Conservation (phyloP, 257 asterid species). For the Nicotiana paniculata region DNA sequence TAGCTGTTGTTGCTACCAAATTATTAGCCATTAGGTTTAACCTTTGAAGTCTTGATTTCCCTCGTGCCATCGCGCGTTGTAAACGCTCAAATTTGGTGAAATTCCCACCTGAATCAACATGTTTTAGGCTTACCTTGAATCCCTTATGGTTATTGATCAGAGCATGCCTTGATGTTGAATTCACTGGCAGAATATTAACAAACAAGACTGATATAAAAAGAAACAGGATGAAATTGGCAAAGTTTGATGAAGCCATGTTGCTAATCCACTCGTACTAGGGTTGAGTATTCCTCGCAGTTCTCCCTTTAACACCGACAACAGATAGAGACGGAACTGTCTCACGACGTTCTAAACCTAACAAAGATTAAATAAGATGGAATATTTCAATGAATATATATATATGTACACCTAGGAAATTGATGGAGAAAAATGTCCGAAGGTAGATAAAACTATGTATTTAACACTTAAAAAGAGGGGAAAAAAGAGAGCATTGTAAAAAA, state of each 20-base stretch:
- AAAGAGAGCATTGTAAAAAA: background rate
- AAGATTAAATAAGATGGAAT: too few relatives aligned
- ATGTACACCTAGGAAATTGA: background rate
- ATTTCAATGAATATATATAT: background rate
- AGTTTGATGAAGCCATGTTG: constrained; percentile 14
- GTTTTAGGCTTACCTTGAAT: constrained; percentile 43
- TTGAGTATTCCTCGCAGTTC: too few relatives aligned
- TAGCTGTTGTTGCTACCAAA: constrained; percentile 21
- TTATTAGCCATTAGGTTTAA: constrained; percentile 32
- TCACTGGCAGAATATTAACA: constrained; percentile 17
- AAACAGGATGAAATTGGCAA: background rate
- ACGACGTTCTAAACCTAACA: too few relatives aligned
- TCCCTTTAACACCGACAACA: too few relatives aligned
- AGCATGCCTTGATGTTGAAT: constrained; percentile 37
- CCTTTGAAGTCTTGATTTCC: constrained; percentile 40
- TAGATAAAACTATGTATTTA: background rate
- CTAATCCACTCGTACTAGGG: too few relatives aligned
- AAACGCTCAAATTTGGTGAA: constrained; percentile 53
- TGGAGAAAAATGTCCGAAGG: background rate
- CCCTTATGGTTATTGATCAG: constrained; percentile 28
- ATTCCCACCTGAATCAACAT: constrained; percentile 54
- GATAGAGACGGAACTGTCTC: too few relatives aligned
- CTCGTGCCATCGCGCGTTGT: constrained; percentile 62
- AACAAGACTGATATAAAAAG: constrained; percentile 13
- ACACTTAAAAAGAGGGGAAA: background rate